A percentile compares a stretch with the other conserved stretches of the same genome.
Conservation (phyloP, 1,139 yeast genomes). For the Protomyces inouyei region DNA sequence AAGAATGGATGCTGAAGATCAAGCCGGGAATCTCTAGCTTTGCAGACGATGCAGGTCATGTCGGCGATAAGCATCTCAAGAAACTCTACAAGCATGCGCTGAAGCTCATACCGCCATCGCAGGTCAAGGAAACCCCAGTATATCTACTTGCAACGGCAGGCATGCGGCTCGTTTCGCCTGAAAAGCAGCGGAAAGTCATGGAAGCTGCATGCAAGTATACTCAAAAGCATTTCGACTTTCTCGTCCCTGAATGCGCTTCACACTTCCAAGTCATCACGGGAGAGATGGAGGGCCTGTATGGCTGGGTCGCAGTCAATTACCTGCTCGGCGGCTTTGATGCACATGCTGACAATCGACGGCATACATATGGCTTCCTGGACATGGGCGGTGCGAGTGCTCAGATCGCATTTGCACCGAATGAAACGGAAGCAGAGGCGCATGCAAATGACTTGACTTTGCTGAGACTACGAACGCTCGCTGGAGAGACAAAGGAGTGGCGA, state of each 20-base stretch:
- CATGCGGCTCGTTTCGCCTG: conserved; percentile 59
- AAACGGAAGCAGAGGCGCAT: conserved; percentile 53
- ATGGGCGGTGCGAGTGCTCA: conserved; percentile 92
- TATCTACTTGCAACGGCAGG: conserved; percentile 80
- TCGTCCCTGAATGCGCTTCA: conserved; percentile 47
- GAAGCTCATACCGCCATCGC: conserved; percentile 59
- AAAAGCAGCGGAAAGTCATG: conserved; percentile 51
- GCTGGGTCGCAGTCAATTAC: conserved; percentile 75
- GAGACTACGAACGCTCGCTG: conserved; percentile 45
- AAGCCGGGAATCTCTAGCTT: conserved; percentile 66
- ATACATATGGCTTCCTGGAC: conserved; percentile 69
- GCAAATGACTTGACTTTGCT: conserved; percentile 53
- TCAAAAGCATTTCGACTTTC: conserved; percentile 51
- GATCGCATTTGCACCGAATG: conserved; percentile 68
- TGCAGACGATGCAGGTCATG: conserved; percentile 48
- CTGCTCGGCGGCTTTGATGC: conserved; percentile 55
- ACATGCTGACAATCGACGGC: conserved; percentile 48
- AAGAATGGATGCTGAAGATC: conserved; percentile 46
- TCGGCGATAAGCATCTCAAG: conserved; percentile 58
- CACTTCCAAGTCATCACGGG: conserved; percentile 72
- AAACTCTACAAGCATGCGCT: conserved; percentile 54
- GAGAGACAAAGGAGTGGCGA: conserved; percentile 44
- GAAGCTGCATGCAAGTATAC: conserved; percentile 55
- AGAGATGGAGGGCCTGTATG: conserved; percentile 71
- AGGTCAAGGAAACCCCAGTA: conserved; percentile 67